These are phyloP conservation scores for Carex littledalei DNA, from an alignment of 176 grass and related monocot species.

Conservation along the genomic window DNA sequence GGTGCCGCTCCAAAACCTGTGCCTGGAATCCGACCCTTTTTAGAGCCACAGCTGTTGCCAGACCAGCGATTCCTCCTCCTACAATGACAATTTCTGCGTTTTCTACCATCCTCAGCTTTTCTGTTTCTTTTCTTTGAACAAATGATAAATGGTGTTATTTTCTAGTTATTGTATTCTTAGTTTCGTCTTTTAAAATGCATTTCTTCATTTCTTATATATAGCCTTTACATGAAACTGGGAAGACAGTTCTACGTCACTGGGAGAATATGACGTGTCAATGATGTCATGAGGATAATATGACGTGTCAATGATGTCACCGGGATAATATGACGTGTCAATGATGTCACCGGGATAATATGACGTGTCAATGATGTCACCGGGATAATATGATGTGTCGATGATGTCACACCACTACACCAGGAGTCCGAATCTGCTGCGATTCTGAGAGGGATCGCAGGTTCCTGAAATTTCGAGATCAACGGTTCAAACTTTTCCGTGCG, in stretches of 20 bases:
- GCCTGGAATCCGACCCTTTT: constrained; percentile 1
- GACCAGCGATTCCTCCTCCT: constrained; percentile 21
- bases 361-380: not conserved
- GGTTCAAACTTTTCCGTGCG: too few relatives aligned
- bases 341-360: not conserved
- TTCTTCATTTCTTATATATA: not conserved
- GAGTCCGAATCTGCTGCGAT: too few relatives aligned
- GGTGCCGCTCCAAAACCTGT: constrained; percentile 23
- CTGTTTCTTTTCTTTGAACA: not conserved
- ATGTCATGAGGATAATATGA: not conserved
- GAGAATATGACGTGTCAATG: not conserved
- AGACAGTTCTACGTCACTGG: not conserved
- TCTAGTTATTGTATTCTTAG: not conserved
- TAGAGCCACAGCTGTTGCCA: constrained; percentile 30
- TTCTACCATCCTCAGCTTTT: not conserved
- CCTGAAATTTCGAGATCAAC: too few relatives aligned
- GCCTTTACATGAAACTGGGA: not conserved
- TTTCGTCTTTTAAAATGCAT: not conserved
- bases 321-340: not conserved
- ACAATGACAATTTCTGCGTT: constrained; percentile 29
- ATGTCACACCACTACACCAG: too few relatives aligned
- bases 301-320: not conserved
- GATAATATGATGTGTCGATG: not conserved
- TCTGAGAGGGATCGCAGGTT: too few relatives aligned
- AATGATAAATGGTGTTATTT: not conserved